Percentiles rank a stretch among this genome's conserved stretches.
phyloP scores from a whole-genome alignment of 345 rosid species.

The Hypericum androsaemum region DNA sequence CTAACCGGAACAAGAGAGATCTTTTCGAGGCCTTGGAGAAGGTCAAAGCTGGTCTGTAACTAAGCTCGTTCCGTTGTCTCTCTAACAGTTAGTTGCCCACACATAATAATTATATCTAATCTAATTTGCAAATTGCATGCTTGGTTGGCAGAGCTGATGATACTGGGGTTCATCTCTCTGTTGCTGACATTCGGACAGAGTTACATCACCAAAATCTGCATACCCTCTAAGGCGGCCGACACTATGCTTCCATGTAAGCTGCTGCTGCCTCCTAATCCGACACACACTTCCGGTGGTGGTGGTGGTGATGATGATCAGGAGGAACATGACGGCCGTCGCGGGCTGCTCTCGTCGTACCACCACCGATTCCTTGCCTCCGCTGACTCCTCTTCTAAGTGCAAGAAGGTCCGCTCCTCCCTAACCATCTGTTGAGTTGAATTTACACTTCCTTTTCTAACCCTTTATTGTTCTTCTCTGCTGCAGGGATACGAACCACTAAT shows the following conservation, averaged over 20 bases:
- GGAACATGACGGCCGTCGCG: conserved; percentile 18
- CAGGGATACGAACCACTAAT: conserved; percentile 74
- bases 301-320: conserved; percentile 11
- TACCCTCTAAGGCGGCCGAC: conserved; percentile 42
- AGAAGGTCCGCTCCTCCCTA: conserved; percentile 29
- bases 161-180: conserved; percentile 87
- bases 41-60: conserved; percentile 58
- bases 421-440: too few relatives aligned
- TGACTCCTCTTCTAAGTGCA: conserved; percentile 30
- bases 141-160: conserved; percentile 78
- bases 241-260: conserved; percentile 64
- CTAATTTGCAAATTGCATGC: background rate
- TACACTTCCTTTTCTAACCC: too few relatives aligned
- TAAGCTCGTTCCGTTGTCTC: background rate
- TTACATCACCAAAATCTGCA: conserved; percentile 52
- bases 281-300: conserved; percentile 2
- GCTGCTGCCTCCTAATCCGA: too few relatives aligned
- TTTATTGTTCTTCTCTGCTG: background rate
- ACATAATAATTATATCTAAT: too few relatives aligned
- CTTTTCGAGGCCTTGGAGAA: conserved; percentile 81
- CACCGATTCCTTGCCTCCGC: conserved; percentile 38
- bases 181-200: conserved; percentile 67
- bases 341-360: conserved; percentile 54
- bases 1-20: conserved; percentile 70
- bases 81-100: too few relatives aligned